Conservation (phyloP, 2,329 filamentous ascomycete species). For the Colletotrichum eleusines region DNA sequence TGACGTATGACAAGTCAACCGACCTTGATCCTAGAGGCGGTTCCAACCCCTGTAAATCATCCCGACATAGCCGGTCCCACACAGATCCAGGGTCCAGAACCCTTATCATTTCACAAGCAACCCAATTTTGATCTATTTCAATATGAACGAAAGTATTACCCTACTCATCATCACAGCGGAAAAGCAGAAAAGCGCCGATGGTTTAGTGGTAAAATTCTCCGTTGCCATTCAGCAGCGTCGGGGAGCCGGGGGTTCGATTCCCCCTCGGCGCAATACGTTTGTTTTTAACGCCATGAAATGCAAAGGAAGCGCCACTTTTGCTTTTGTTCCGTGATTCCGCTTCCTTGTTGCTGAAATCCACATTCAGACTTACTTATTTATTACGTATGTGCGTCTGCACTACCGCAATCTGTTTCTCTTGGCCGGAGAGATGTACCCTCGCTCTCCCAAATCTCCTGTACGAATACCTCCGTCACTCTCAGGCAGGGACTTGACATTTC, state of each 20-base stretch:
- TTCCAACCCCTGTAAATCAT: neutral
- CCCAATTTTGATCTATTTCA: neutral
- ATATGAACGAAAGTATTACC: rapidly evolving
- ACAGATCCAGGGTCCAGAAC: neutral
- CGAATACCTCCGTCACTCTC: too few relatives aligned
- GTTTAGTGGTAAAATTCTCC: constrained; percentile 28
- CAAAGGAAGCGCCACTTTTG: too few relatives aligned
- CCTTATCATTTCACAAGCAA: neutral
- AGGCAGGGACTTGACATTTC: too few relatives aligned
- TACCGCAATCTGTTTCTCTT: too few relatives aligned
- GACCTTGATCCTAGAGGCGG: neutral
- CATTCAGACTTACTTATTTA: neutral
- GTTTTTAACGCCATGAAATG: neutral
- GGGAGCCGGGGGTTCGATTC: constrained; percentile 26
- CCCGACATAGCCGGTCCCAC: neutral
- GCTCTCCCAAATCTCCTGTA: too few relatives aligned
- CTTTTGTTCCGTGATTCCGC: too few relatives aligned
- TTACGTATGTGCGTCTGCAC: too few relatives aligned
- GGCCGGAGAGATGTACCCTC: too few relatives aligned
- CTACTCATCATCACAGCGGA: rapidly evolving
- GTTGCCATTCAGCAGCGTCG: constrained; percentile 22
- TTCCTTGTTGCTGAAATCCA: too few relatives aligned
- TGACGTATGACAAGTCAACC: neutral
- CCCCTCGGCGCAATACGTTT: constrained; percentile 6
- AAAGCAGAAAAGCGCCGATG: constrained; percentile 1